Percentiles rank a stretch among this genome's conserved stretches.
Evolutionary conservation across 116 monocot genomes (phyloP).

Genomic region (Cymodocea nodosa): DNA sequence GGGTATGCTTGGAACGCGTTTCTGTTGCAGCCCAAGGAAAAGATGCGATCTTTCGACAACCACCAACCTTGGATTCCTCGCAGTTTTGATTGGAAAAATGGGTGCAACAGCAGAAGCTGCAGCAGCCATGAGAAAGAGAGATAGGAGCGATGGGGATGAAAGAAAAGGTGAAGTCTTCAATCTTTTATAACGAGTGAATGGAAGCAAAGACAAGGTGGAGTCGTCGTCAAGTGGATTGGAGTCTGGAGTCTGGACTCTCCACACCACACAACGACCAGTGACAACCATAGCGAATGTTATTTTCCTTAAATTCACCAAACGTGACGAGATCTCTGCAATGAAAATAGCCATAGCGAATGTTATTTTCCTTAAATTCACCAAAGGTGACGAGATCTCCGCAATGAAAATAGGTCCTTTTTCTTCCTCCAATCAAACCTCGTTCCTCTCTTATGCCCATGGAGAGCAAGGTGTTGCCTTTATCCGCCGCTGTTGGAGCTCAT

Average conservation of each 20-base stretch:
- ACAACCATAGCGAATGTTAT: too few relatives aligned
- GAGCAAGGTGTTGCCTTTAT: background rate
- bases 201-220: too few relatives aligned
- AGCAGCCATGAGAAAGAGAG: background rate
- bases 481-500: background rate
- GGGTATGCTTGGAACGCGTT: background rate
- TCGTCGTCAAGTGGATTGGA: too few relatives aligned
- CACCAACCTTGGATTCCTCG: background rate
- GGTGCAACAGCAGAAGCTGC: slow-evolving; percentile 7
- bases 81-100: slow-evolving; percentile 1
- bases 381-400: too few relatives aligned
- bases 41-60: background rate
- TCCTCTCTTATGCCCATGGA: background rate
- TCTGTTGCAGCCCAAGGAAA: background rate
- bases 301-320: too few relatives aligned
- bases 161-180: background rate
- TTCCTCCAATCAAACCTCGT: background rate
- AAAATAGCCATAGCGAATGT: too few relatives aligned
- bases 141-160: background rate
- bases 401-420: too few relatives aligned
- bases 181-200: background rate
- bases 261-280: too few relatives aligned
- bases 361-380: too few relatives aligned
- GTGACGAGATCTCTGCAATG: too few relatives aligned
- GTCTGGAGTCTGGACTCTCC: too few relatives aligned